A percentile compares a stretch with the other conserved stretches of the same genome.
Conservation (phyloP, 257 asterid species). For the Salvia miltiorrhiza region DNA sequence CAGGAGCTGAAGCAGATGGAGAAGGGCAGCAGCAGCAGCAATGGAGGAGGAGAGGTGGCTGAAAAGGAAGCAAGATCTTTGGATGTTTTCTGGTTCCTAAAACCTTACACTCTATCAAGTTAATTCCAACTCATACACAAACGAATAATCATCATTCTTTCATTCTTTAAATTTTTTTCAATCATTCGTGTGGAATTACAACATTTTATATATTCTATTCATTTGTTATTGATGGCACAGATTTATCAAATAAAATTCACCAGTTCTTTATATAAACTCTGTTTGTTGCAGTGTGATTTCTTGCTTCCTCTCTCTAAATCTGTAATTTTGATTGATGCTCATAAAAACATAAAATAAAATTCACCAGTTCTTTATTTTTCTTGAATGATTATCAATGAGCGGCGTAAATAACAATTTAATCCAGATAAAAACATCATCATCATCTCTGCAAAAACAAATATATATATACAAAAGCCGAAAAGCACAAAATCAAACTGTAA, state of each 20-base stretch:
- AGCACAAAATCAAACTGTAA: neutral
- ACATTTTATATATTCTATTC: constrained; percentile 19
- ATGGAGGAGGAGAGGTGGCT: constrained; percentile 30
- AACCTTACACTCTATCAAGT: constrained; percentile 86
- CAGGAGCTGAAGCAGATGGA: constrained; percentile 48
- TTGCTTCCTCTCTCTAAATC: neutral
- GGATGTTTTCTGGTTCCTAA: constrained; percentile 95
- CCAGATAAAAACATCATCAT: neutral
- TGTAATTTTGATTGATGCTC: too few relatives aligned
- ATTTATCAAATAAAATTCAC: constrained; percentile 9
- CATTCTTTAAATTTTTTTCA: constrained; percentile 28
- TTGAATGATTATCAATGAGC: too few relatives aligned
- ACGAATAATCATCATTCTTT: constrained; percentile 37
- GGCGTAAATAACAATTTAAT: neutral
- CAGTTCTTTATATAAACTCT: constrained; percentile 1
- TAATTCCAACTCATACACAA: constrained; percentile 12
- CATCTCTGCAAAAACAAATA: neutral
- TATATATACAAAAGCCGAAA: neutral
- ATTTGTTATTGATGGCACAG: constrained; percentile 10
- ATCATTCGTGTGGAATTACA: neutral
- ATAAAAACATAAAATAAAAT: too few relatives aligned
- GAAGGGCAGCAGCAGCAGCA: constrained; percentile 30
- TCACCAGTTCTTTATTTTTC: too few relatives aligned
- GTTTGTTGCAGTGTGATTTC: neutral
- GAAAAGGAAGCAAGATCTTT: constrained; percentile 72